Conservation (phyloP, 1,284 basidiomycete species). For the Meira nashicola region DNA sequence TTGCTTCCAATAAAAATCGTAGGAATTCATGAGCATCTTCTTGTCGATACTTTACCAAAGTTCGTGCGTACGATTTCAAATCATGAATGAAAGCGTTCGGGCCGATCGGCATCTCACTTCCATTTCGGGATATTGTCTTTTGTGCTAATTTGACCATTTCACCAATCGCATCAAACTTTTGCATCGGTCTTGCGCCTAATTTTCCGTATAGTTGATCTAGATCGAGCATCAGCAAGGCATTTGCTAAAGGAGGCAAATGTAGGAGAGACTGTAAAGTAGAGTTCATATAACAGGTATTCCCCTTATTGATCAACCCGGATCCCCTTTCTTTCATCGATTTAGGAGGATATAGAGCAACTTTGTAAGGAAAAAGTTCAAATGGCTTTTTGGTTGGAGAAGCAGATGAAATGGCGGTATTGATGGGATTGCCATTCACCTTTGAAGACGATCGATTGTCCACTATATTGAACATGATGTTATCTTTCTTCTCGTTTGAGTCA, state of each 20-base stretch:
- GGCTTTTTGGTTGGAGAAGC: not conserved
- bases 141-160: constrained; percentile 64
- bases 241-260: constrained; percentile 84
- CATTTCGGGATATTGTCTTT: constrained; percentile 19
- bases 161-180: constrained; percentile 35
- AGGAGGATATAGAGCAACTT: constrained; percentile 7
- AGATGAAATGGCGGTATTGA: not conserved
- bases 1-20: constrained; percentile 83
- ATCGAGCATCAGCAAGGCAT: constrained; percentile 62
- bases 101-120: not conserved
- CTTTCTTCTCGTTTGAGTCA: too few species aligned
- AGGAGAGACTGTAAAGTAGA: constrained; percentile 88
- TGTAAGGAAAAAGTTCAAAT: not conserved
- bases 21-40: constrained; percentile 99
- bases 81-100: constrained; percentile 40
- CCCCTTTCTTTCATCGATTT: constrained; percentile 11
- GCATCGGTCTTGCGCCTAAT: constrained; percentile 57
- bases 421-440: too few species aligned
- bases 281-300: constrained; percentile 97
- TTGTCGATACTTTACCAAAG: constrained; percentile 82
- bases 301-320: constrained; percentile 76
- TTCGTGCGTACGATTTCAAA: constrained; percentile 72
- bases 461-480: too few species aligned
- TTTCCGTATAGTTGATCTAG: constrained; percentile 56
- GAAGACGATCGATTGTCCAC: too few species aligned